Evolutionary conservation across 768 basidiomycete species (phyloP).

Genomic region (Chalciporus chontae): DNA sequence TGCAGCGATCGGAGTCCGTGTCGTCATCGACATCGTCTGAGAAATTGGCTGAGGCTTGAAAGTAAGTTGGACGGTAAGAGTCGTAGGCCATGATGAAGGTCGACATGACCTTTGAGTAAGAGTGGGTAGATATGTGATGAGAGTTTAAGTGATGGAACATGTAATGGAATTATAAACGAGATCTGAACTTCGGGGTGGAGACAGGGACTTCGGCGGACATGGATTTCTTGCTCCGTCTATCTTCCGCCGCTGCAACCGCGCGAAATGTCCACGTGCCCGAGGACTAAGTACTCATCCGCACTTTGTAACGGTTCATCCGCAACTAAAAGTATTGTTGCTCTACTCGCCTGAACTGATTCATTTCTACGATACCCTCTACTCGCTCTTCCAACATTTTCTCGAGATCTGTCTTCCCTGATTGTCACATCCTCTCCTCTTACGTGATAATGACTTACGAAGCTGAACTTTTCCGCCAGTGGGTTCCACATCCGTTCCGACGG

Average conservation of each 20-base stretch:
- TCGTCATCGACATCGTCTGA: slow-evolving; percentile 47
- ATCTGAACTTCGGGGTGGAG: slow-evolving; percentile 8
- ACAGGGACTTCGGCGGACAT: slow-evolving; percentile 32
- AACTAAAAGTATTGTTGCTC: too few species aligned
- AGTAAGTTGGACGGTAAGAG: slow-evolving; percentile 1
- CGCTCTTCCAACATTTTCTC: too few species aligned
- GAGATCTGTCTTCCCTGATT: too few species aligned
- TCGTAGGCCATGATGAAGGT: slow-evolving; percentile 14
- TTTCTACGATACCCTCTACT: too few species aligned
- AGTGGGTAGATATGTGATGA: slow-evolving; percentile 1
- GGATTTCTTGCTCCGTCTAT: slow-evolving; percentile 29
- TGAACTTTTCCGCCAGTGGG: too few species aligned
- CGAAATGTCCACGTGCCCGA: slow-evolving; percentile 25
- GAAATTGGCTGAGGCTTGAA: slow-evolving; percentile 10
- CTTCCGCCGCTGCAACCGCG: slow-evolving; percentile 26
- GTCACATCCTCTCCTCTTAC: too few species aligned
- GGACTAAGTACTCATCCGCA: slow-evolving; percentile 3
- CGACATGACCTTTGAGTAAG: slow-evolving; percentile 5
- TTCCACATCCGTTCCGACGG: too few species aligned
- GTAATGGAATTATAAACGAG: slow-evolving; percentile 21
- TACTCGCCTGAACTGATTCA: too few species aligned
- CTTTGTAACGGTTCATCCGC: too few species aligned
- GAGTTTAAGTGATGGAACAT: background rate
- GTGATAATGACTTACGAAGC: too few species aligned
- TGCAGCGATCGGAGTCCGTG: slow-evolving; percentile 40